Percentiles rank a stretch among this genome's conserved stretches.
Evolutionary conservation across 768 basidiomycete species (phyloP).

Genomic region (Thelephora aurantiotincta): DNA sequence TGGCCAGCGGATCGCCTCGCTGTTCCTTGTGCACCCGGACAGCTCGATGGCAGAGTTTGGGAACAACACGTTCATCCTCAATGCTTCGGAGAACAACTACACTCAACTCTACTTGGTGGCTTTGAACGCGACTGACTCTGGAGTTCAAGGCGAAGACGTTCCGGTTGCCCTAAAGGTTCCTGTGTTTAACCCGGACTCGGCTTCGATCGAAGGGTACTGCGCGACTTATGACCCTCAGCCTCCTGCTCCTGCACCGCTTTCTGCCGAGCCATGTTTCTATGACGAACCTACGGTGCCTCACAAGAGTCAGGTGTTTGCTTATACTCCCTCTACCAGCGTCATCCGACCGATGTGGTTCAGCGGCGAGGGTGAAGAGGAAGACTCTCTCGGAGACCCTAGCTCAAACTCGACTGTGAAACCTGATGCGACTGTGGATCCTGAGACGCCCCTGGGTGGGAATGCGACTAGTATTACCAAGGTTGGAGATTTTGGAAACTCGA

Average conservation of each 20-base stretch:
- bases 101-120: slow-evolving; percentile 17
- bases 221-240: slow-evolving; percentile 49
- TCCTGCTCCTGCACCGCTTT: slow-evolving; percentile 30
- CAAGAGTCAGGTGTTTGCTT: slow-evolving; percentile 47
- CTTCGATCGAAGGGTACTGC: slow-evolving; percentile 31
- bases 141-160: slow-evolving; percentile 9
- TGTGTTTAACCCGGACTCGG: slow-evolving; percentile 25
- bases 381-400: slow-evolving; percentile 2
- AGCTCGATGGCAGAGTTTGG: slow-evolving; percentile 11
- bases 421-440: slow-evolving; percentile 6
- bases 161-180: slow-evolving; percentile 29
- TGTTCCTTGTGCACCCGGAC: slow-evolving; percentile 19
- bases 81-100: slow-evolving; percentile 15
- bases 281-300: slow-evolving; percentile 12
- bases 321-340: slow-evolving; percentile 29
- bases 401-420: slow-evolving; percentile 6
- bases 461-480: slow-evolving; percentile 11
- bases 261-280: slow-evolving; percentile 27
- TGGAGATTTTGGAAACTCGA: slow-evolving; percentile 11
- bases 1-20: slow-evolving; percentile 24
- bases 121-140: slow-evolving; percentile 3
- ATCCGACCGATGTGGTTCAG: slow-evolving; percentile 39
- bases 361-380: slow-evolving; percentile 10
- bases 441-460: slow-evolving; percentile 8
- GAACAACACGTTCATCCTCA: slow-evolving; percentile 14